Evolutionary conservation across 768 basidiomycete species (phyloP), one percentile per base, ranked within the genome.

Genomic region (Lyophyllum decastes): DNA sequence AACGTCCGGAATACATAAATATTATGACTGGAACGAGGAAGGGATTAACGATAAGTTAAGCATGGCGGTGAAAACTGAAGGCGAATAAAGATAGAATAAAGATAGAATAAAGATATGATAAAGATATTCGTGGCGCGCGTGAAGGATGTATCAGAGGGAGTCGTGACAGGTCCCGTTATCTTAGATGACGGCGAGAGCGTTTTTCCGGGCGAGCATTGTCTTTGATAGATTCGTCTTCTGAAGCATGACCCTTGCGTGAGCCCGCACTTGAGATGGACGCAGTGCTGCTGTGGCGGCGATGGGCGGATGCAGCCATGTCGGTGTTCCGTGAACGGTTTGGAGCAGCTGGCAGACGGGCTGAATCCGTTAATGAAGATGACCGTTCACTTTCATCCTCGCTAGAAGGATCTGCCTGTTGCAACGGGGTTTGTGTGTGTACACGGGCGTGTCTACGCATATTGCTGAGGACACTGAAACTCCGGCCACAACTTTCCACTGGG

Each of bases 371-470:
- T 17, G 68, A 64, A 54, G 64, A 66, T 17, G 59, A 57, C 45
- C 46, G 56, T 25, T 79, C 79, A 58, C 74, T 77, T 33, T 75
- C 77, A 47, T 83, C 83, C 52, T 81, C 81, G 57, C 75, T 77
- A 19, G 74, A 76, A 21, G 68, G 63, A 50, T 80, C 81, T 54
- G 72, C 71, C 48, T 74, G 73, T 43, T 64, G 68, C 34, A 57
- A 53, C 52, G 57, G 57, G 38, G 48, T 63, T 35, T 71, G 68
- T 25, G 72, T 76, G 67, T 92, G 90, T 12, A 89, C 86, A 54
- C 90, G 86, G 58, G 90, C 85, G 70, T 93, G 91, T 56, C 91
- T 80, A 60, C 91, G 87, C 91, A 93, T 93, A 76, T 93, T 93
- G 72, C 89, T 92, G 67, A 92, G 84, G 49, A 92, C 91, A 66